Conservation (phyloP, 2,329 filamentous ascomycete genomes). For the Colletotrichum gloeosporioides region DNA sequence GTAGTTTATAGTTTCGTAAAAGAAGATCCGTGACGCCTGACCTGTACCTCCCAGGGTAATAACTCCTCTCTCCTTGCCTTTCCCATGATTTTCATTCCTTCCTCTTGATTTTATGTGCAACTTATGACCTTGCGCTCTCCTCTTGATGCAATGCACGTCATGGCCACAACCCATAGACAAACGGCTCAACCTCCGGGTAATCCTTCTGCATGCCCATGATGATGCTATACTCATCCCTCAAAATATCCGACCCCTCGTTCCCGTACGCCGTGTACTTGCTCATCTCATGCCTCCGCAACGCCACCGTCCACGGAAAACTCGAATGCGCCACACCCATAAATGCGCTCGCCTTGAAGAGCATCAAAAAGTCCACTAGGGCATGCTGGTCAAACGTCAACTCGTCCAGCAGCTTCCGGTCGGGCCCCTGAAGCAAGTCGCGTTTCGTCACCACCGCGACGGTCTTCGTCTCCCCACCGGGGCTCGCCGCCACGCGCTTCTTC, state of each 20-base stretch:
- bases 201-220: slow-evolving; percentile 36
- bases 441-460: slow-evolving; percentile 36
- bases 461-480: not conserved
- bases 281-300: slow-evolving; percentile 35
- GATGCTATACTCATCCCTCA: slow-evolving; percentile 34
- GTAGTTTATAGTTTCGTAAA: not conserved
- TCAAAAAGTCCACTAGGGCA: slow-evolving; percentile 35
- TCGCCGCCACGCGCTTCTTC: not conserved
- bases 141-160: slow-evolving; percentile 2
- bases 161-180: slow-evolving; percentile 34
- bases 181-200: slow-evolving; percentile 34
- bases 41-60: not conserved
- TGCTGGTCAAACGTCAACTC: slow-evolving; percentile 36
- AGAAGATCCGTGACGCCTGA: not conserved
- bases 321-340: slow-evolving; percentile 39
- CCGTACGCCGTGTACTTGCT: slow-evolving; percentile 29
- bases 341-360: slow-evolving; percentile 35
- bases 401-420: slow-evolving; percentile 24
- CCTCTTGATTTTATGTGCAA: not conserved
- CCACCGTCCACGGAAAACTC: slow-evolving; percentile 38
- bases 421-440: slow-evolving; percentile 29
- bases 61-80: not conserved
- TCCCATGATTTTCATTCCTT: not conserved
- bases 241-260: slow-evolving; percentile 34
- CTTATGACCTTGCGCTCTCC: not conserved